Percentiles rank a stretch among this genome's conserved stretches.
Conservation (phyloP, 345 rosid species). For the Gossypium arboreum region DNA sequence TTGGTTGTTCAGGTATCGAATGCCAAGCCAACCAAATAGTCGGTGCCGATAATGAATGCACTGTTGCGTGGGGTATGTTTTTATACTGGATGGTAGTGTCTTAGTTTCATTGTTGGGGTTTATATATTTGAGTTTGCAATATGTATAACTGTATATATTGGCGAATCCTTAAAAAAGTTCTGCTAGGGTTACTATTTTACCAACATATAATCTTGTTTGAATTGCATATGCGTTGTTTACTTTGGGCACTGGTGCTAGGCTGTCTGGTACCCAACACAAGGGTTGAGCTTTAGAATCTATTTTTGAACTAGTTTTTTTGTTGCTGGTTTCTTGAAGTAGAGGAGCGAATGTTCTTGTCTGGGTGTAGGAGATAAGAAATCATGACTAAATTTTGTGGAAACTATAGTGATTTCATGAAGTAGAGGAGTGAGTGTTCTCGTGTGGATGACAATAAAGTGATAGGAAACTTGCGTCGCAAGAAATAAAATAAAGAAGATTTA, state of each 20-base stretch:
- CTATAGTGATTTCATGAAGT: background rate
- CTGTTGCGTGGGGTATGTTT: constrained; percentile 92
- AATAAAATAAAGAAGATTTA: no score
- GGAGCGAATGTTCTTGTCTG: background rate
- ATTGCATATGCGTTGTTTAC: background rate
- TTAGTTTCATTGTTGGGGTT: background rate
- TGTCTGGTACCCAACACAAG: background rate
- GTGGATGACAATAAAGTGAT: no score
- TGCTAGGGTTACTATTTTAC: background rate
- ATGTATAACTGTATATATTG: background rate
- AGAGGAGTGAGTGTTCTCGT: no score
- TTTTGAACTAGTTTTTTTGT: no score
- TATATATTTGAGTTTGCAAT: no score
- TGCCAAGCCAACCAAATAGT: constrained; percentile 95
- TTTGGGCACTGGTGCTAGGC: background rate
- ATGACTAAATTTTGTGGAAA: background rate
- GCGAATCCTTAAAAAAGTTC: background rate
- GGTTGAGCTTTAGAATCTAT: background rate
- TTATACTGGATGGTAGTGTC: no score
- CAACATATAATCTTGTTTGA: background rate
- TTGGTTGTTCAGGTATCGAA: constrained; percentile 62
- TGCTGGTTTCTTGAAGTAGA: background rate
- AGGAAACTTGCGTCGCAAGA: no score
- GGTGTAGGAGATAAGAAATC: background rate
- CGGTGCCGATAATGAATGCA: constrained; percentile 93